phyloP scores from a whole-genome alignment of 148 eudicot genomes.

The Fagopyrum tataricum region DNA sequence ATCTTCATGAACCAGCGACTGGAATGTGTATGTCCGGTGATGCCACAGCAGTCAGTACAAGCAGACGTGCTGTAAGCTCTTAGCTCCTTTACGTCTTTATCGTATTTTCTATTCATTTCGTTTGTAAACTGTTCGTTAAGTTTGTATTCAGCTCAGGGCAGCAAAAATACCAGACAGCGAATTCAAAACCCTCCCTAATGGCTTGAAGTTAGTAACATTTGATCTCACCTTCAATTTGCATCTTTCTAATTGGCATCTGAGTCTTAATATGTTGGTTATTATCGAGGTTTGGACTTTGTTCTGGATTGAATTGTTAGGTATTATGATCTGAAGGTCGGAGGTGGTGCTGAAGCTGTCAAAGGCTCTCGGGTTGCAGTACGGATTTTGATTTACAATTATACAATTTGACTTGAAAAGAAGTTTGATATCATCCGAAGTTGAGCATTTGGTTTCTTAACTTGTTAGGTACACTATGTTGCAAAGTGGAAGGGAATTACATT shows the following conservation, averaged over 20 bases:
- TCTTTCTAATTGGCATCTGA: not conserved
- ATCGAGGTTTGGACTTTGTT: conserved; percentile 5
- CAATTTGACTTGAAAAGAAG: not conserved
- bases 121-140: not conserved
- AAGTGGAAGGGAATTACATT: conserved; percentile 89
- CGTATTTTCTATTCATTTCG: not conserved
- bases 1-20: conserved; percentile 43
- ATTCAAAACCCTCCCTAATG: conserved; percentile 68
- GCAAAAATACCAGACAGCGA: conserved; percentile 85
- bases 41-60: conserved; percentile 83
- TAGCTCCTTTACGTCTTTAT: not conserved
- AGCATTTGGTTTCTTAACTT: conserved; percentile 1
- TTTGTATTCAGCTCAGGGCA: conserved; percentile 65
- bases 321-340: conserved; percentile 86
- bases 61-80: conserved; percentile 88
- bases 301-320: conserved; percentile 41
- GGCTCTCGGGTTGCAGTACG: conserved; percentile 99
- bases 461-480: conserved; percentile 88
- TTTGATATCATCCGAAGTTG: not conserved
- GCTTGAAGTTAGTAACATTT: conserved; percentile 67
- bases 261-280: not conserved
- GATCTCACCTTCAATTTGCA: not conserved
- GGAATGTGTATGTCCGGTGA: conserved; percentile 49
- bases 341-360: conserved; percentile 75
- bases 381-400: conserved; percentile 12